phyloP scores from a whole-genome alignment of 805 yeast genomes.

The Spencermartinsiella europaea region DNA sequence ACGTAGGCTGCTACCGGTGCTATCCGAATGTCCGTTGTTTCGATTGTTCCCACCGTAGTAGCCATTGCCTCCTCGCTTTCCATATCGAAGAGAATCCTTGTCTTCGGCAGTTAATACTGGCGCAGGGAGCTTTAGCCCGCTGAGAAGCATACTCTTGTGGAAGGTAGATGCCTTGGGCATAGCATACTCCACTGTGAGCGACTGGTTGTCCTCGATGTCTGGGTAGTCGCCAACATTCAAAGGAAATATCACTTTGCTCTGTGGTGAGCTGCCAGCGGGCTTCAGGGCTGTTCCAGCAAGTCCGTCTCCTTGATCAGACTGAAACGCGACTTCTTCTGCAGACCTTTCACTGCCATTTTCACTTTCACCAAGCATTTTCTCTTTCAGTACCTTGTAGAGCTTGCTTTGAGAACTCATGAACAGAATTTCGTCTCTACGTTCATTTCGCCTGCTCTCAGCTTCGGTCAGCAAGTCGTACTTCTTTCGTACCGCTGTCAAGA shows the following conservation, averaged over 20 bases:
- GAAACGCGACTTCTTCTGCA: conserved; percentile 18
- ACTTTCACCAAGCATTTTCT: conserved; percentile 37
- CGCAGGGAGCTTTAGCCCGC: conserved; percentile 65
- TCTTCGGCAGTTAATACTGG: conserved; percentile 65
- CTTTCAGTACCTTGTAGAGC: conserved; percentile 38
- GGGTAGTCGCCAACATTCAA: conserved; percentile 42
- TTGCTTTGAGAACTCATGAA: conserved; percentile 61
- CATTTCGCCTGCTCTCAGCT: conserved; percentile 65
- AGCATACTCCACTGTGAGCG: conserved; percentile 46
- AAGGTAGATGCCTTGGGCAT: conserved; percentile 51
- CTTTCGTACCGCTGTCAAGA: conserved; percentile 58
- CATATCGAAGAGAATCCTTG: conserved; percentile 52
- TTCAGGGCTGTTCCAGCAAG: conserved; percentile 30
- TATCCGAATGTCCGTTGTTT: conserved; percentile 8
- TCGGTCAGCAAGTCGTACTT: conserved; percentile 61
- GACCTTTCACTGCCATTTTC: conserved; percentile 22
- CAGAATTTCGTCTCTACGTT: conserved; percentile 63
- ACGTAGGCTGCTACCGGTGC: conserved; percentile 4
- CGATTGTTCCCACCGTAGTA: conserved; percentile 12
- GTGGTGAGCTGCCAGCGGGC: conserved; percentile 36
- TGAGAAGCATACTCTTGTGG: conserved; percentile 79
- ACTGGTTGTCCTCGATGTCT: conserved; percentile 38
- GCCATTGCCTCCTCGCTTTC: conserved; percentile 29
- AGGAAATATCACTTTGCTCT: conserved; percentile 40
- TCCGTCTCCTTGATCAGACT: conserved; percentile 27